Conservation (phyloP, 2,329 filamentous ascomycete species). For the Ophiocordyceps sinensis region DNA sequence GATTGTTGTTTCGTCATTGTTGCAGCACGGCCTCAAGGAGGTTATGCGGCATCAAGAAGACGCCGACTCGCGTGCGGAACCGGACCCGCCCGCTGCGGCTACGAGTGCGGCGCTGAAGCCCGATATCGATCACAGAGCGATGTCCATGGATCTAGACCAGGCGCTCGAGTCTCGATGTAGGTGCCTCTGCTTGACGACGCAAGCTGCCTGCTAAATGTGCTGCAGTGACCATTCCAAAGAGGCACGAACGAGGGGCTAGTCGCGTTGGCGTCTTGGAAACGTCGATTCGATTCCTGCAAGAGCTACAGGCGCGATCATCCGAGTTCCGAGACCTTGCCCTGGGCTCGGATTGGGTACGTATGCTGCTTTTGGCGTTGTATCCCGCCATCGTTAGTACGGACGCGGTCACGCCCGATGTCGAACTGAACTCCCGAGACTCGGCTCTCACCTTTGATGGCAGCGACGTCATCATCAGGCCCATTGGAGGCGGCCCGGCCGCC, state of each 20-base stretch:
- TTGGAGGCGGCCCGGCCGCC: slow-evolving; percentile 41
- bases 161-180: slow-evolving; percentile 41
- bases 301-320: slow-evolving; percentile 61
- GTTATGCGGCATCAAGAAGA: slow-evolving; percentile 48
- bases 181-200: slow-evolving; percentile 9
- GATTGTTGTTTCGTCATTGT: slow-evolving; percentile 69
- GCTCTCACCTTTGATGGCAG: slow-evolving; percentile 73
- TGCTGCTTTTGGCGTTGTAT: slow-evolving; percentile 68
- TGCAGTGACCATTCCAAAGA: slow-evolving; percentile 15
- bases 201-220: slow-evolving; percentile 2
- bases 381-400: slow-evolving; percentile 81
- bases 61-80: slow-evolving; percentile 35
- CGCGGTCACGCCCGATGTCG: slow-evolving; percentile 66
- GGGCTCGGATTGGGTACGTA: slow-evolving; percentile 66
- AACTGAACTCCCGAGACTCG: slow-evolving; percentile 72
- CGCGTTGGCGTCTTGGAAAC: slow-evolving; percentile 57
- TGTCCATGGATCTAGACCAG: slow-evolving; percentile 53
- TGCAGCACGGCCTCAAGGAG: slow-evolving; percentile 69
- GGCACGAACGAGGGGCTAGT: slow-evolving; percentile 29
- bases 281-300: slow-evolving; percentile 63
- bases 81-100: slow-evolving; percentile 2
- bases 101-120: background rate
- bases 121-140: slow-evolving; percentile 26
- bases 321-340: slow-evolving; percentile 73
- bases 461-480: slow-evolving; percentile 69